These are phyloP conservation scores for Madurella fahalii DNA, from an alignment of 2,329 filamentous ascomycete species.

Conservation along the genomic window DNA sequence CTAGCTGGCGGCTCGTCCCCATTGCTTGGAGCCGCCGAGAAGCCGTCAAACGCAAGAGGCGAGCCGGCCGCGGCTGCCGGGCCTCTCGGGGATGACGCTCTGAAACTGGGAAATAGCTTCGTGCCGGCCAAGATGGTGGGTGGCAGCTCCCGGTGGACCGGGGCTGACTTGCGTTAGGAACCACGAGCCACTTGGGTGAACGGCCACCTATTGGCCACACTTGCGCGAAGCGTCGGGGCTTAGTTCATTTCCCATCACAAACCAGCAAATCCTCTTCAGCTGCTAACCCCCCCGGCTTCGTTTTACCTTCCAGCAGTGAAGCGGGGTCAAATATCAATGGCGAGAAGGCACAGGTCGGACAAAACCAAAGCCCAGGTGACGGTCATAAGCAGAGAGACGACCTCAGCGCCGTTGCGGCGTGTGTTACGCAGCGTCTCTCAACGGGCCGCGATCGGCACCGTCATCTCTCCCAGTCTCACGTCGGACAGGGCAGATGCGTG, in stretches of 20 bases:
- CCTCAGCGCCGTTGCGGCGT: too few relatives aligned
- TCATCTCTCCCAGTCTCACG: too few relatives aligned
- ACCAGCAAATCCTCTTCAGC: constrained; percentile 14
- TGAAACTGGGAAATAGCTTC: neutral
- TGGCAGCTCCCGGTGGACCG: neutral
- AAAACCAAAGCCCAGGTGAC: neutral
- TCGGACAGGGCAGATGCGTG: too few relatives aligned
- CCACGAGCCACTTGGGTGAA: constrained; percentile 30
- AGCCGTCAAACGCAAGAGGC: constrained; percentile 8
- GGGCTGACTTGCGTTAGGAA: constrained; percentile 33
- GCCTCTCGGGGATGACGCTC: neutral
- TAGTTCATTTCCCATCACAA: constrained; percentile 20
- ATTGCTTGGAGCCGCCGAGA: constrained; percentile 4
- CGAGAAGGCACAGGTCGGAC: neutral
- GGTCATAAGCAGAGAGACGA: neutral
- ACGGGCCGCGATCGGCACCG: too few relatives aligned
- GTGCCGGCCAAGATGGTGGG: neutral
- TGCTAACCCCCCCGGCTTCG: neutral
- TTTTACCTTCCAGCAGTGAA: neutral
- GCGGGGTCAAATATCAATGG: constrained; percentile 1
- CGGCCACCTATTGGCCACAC: constrained; percentile 31
- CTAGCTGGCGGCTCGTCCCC: constrained; percentile 8
- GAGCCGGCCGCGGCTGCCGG: constrained; percentile 4
- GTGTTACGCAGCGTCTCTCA: too few relatives aligned
- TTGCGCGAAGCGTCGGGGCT: constrained; percentile 26